Percentiles rank a stretch among this genome's conserved stretches.
phyloP scores from a whole-genome alignment of 2,329 filamentous ascomycete genomes.

The Drechslera avenae region DNA sequence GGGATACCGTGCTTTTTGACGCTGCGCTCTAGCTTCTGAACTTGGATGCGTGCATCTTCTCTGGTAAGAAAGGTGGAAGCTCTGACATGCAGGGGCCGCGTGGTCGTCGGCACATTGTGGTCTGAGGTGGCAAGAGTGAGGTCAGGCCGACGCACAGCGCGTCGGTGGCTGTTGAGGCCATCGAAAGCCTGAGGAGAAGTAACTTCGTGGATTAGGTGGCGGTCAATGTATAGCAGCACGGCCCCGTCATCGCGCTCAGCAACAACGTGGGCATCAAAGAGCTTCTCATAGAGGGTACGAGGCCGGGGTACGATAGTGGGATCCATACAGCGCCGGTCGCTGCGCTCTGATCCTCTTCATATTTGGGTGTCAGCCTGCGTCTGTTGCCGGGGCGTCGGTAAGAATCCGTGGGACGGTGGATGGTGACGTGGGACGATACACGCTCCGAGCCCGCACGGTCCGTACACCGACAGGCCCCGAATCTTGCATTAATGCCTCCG shows the following conservation, averaged over 20 bases:
- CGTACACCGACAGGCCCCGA: no score
- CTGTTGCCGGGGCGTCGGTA: no score
- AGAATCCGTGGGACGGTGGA: no score
- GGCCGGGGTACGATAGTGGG: conserved; percentile 48
- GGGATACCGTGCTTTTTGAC: conserved; percentile 95
- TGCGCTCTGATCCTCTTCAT: no score
- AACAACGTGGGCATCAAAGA: conserved; percentile 91
- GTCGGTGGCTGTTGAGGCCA: conserved; percentile 84
- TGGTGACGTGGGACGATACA: no score
- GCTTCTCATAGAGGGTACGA: conserved; percentile 95
- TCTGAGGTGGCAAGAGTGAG: conserved; percentile 96
- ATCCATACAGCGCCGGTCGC: no score
- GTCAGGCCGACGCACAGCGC: conserved; percentile 88
- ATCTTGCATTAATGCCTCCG: no score
- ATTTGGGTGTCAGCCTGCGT: no score
- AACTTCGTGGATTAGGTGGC: conserved; percentile 97
- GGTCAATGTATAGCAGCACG: conserved; percentile 89
- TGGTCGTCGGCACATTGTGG: conserved; percentile 55
- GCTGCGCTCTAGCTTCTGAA: conserved; percentile 92
- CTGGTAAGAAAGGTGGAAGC: conserved; percentile 35
- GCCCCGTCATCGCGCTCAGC: conserved; percentile 95
- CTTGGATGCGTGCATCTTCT: conserved; percentile 18
- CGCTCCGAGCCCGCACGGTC: no score
- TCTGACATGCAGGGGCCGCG: conserved; percentile 55
- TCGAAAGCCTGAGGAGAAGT: conserved; percentile 99